Evolutionary conservation across 768 basidiomycete species (phyloP).

Genomic region (Dioszegia crocea): DNA sequence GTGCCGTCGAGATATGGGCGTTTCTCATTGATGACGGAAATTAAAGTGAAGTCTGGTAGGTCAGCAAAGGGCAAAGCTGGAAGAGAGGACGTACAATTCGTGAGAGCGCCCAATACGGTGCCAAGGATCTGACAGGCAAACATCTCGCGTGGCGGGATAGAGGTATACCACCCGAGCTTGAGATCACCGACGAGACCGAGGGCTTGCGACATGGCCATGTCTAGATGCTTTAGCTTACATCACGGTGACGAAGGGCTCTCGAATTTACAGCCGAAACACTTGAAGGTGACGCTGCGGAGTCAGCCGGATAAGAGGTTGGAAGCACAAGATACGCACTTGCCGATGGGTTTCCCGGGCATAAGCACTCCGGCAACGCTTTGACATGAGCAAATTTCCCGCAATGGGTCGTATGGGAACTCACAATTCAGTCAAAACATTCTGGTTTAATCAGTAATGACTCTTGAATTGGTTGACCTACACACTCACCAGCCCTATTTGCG

Average conservation of each 20-base stretch:
- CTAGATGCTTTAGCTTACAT: conserved; percentile 14
- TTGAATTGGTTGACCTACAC: neutral
- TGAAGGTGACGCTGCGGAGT: conserved; percentile 42
- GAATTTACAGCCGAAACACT: conserved; percentile 43
- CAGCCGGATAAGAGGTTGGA: too few relatives aligned
- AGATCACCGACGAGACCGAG: conserved; percentile 44
- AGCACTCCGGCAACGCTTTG: conserved; percentile 46
- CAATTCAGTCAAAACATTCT: conserved; percentile 52
- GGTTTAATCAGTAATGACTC: conserved; percentile 10
- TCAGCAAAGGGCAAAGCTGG: conserved; percentile 2
- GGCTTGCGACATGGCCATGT: conserved; percentile 51
- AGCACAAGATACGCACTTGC: conserved; percentile 50
- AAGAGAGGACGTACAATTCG: conserved; percentile 36
- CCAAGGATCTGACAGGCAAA: conserved; percentile 48
- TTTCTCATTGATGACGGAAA: conserved; percentile 45
- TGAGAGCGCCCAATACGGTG: conserved; percentile 45
- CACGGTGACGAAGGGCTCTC: neutral
- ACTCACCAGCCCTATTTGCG: conserved; percentile 47
- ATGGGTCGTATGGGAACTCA: conserved; percentile 11
- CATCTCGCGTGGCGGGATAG: conserved; percentile 46
- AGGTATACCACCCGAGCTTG: conserved; percentile 48
- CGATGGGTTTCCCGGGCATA: conserved; percentile 49
- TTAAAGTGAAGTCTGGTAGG: conserved; percentile 39
- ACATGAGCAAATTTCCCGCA: neutral
- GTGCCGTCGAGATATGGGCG: conserved; percentile 46